Base-by-base conservation (phyloP, 305 asterid species). In the Fraxinus paxiana region DNA sequence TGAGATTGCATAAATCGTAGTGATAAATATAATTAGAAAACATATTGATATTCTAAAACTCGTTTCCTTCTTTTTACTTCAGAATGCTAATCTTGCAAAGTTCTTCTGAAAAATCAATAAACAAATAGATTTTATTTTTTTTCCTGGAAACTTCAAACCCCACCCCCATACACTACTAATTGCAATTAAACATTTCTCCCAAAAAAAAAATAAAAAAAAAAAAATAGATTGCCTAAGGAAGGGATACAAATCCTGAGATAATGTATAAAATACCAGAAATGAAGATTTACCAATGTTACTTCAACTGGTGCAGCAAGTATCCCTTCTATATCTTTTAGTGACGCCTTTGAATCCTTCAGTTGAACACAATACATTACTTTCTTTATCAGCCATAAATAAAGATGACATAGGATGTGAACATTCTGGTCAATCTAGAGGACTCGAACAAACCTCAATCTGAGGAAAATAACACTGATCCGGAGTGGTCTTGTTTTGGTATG, bases 301-400 rank as follows among this genome's bases (percentile, higher is more conserved):
- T 79, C 67, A 75, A 75, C 77, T 59, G 84, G 78, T 79, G 77
- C 76, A 82, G 82, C 77, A 80, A 63, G 12, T 79, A 80, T 54
- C 83, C 78, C 87, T 70, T 83, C 87, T 31, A 79, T 73, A 80
- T 76, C 81, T 69, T 81, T 85, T 82, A 84, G 83, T 83, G 67
- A 82, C 83, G 78, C 41, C 69, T 77, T 73, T n/a, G 81, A 48
- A 75, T 85, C 86, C 79, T 84, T 70, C 77, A 43, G 83, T 73
- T 70, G 84, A 75, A 80, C 84, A 61, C 54, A 48, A 74, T 75
- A 83, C 78, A 61, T 71, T 77, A 80, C 80, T 73, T 75, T 79
- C 71, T 80, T 80, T 77, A 71, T 80, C 77, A 74, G 69, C 85
- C 84, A 84, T 77, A 51, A 81, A 31, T 34, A 65, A 41, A 83